phyloP scores from a whole-genome alignment of 768 basidiomycete species.

The Suillus subluteus region DNA sequence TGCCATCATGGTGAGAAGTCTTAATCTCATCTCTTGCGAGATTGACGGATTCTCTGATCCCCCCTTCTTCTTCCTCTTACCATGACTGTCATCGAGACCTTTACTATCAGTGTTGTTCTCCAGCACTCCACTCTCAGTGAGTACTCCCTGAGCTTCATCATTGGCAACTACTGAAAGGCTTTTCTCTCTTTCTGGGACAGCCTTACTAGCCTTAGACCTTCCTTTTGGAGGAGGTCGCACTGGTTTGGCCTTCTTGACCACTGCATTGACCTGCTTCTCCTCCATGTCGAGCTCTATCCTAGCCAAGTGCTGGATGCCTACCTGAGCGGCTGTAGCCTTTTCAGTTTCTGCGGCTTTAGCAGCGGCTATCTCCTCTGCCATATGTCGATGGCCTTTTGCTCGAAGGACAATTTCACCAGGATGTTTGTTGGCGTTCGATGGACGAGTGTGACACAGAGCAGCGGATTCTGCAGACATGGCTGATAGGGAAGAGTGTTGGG shows the following conservation, averaged over 20 bases:
- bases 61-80: no score
- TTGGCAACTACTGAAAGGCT: no score
- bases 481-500: not conserved
- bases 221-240: constrained; percentile 10
- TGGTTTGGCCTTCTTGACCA: not conserved
- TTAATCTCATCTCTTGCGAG: no score
- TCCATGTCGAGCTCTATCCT: constrained; percentile 11
- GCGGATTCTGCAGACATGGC: not conserved
- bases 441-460: not conserved
- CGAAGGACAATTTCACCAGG: constrained; percentile 12
- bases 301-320: constrained; percentile 2
- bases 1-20: no score
- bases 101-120: no score
- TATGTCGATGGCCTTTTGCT: constrained; percentile 3
- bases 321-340: constrained; percentile 3
- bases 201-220: not conserved
- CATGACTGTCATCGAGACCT: no score
- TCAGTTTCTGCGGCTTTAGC: constrained; percentile 6
- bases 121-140: no score
- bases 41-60: no score
- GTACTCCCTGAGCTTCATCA: no score
- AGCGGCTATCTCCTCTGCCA: constrained; percentile 14
- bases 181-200: no score
- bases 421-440: constrained; percentile 8
- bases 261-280: not conserved